Conservation (phyloP, 2,329 filamentous ascomycete species). For the Trichoderma sp. region DNA sequence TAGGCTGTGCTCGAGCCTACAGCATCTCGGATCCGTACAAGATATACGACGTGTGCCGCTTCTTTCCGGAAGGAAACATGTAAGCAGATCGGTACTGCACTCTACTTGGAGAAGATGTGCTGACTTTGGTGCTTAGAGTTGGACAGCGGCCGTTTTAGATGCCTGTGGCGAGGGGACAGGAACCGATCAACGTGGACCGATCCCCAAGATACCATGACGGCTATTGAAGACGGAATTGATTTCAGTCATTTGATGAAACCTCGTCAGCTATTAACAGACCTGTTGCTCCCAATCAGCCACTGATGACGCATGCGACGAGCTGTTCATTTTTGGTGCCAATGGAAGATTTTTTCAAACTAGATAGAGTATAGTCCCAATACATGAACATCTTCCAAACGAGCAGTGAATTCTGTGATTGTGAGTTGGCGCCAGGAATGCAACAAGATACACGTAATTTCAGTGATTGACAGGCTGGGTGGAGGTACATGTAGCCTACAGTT, state of each 20-base stretch:
- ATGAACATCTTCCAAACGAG: background rate
- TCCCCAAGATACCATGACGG: too few relatives aligned
- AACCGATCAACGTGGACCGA: too few relatives aligned
- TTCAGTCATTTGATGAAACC: too few relatives aligned
- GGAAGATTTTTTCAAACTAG: background rate
- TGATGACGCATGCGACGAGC: too few relatives aligned
- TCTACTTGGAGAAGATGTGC: background rate
- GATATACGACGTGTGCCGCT: constrained; percentile 43
- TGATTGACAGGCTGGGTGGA: background rate
- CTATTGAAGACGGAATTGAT: too few relatives aligned
- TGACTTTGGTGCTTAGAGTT: constrained; percentile 31
- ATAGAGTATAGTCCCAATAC: background rate
- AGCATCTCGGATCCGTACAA: constrained; percentile 41
- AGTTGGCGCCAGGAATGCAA: background rate
- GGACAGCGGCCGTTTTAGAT: constrained; percentile 38
- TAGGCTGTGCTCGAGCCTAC: constrained; percentile 43
- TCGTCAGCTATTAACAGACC: too few relatives aligned
- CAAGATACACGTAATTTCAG: background rate
- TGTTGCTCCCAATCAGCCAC: background rate
- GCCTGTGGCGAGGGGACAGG: background rate
- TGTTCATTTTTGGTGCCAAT: background rate
- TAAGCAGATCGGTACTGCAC: constrained; percentile 32
- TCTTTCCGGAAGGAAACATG: constrained; percentile 44
- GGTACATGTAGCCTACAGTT: too few relatives aligned
- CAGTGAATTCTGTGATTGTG: background rate